phyloP scores from a whole-genome alignment of 2,329 filamentous ascomycete genomes.

The Teratosphaeriaceae sp. region DNA sequence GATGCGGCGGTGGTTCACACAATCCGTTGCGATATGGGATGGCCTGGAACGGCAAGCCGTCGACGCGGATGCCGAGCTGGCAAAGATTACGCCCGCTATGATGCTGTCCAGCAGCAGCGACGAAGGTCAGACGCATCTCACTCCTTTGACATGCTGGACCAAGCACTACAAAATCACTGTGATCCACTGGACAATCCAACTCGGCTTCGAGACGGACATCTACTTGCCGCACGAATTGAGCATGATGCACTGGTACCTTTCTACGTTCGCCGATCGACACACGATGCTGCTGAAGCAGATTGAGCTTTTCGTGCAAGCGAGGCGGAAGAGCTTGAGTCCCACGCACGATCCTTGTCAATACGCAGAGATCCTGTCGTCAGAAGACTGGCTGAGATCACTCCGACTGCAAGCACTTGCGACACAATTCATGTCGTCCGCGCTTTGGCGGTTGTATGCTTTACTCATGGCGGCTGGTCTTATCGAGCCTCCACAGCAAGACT shows the following conservation, averaged over 20 bases:
- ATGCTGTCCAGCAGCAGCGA: background rate
- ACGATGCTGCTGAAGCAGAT: slow-evolving; percentile 56
- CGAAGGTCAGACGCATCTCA: background rate
- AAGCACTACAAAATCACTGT: slow-evolving; percentile 85
- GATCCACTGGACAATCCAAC: slow-evolving; percentile 80
- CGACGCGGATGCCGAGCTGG: slow-evolving; percentile 16
- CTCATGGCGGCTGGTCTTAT: slow-evolving; percentile 54
- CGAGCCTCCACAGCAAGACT: slow-evolving; percentile 50
- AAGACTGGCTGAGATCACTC: slow-evolving; percentile 23
- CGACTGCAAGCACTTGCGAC: slow-evolving; percentile 23
- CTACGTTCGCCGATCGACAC: slow-evolving; percentile 8
- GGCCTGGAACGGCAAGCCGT: slow-evolving; percentile 67
- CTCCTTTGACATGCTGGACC: slow-evolving; percentile 78
- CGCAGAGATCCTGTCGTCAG: slow-evolving; percentile 11
- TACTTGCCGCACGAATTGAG: slow-evolving; percentile 81
- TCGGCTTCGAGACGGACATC: slow-evolving; percentile 89
- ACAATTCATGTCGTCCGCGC: slow-evolving; percentile 26
- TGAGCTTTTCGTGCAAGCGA: slow-evolving; percentile 52
- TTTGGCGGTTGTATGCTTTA: slow-evolving; percentile 55
- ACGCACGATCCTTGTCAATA: slow-evolving; percentile 21
- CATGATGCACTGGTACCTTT: slow-evolving; percentile 70
- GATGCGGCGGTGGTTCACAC: slow-evolving; percentile 80
- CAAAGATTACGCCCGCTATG: slow-evolving; percentile 3
- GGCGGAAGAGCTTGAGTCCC: slow-evolving; percentile 22
- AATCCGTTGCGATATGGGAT: slow-evolving; percentile 78